These are phyloP conservation scores for Hyphochytrium catenoides DNA, from an alignment of 352 stramenopile species.

Conservation along the genomic window DNA sequence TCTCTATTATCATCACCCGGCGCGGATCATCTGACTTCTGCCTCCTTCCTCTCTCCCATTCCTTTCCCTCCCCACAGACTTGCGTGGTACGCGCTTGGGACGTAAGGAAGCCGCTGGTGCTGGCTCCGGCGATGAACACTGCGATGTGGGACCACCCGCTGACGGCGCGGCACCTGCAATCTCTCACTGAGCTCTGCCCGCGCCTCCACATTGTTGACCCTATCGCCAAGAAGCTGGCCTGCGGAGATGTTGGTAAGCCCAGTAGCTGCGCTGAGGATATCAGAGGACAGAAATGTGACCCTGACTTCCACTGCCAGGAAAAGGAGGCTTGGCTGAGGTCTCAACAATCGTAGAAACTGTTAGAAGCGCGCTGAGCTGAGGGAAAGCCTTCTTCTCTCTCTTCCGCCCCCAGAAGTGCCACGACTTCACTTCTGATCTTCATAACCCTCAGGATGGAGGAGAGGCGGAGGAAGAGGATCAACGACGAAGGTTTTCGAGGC, in stretches of 20 bases:
- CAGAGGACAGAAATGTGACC: no score
- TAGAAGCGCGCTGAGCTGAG: no score
- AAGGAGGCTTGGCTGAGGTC: no score
- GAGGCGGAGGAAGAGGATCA: no score
- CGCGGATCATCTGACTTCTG: background rate
- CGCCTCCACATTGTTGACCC: slow-evolving; percentile 57
- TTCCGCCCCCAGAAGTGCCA: no score
- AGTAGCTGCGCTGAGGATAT: no score
- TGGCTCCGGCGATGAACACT: slow-evolving; percentile 91
- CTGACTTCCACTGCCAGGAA: no score
- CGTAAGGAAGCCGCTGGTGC: slow-evolving; percentile 68
- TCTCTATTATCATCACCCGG: background rate
- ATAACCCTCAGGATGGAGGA: no score
- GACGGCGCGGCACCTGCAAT: slow-evolving; percentile 41
- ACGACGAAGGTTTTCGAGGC: no score
- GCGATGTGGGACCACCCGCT: slow-evolving; percentile 90
- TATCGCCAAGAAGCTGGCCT: slow-evolving; percentile 76
- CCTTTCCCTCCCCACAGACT: slow-evolving; percentile 19
- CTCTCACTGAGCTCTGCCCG: slow-evolving; percentile 21
- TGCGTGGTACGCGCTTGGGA: slow-evolving; percentile 78
- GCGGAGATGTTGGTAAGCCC: slow-evolving; percentile 61
- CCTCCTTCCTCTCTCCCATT: background rate
- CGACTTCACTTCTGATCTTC: no score
- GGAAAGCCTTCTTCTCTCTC: no score
- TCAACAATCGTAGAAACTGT: no score